phyloP scores from a whole-genome alignment of 345 rosid genomes.

The Hibiscus syriacus region DNA sequence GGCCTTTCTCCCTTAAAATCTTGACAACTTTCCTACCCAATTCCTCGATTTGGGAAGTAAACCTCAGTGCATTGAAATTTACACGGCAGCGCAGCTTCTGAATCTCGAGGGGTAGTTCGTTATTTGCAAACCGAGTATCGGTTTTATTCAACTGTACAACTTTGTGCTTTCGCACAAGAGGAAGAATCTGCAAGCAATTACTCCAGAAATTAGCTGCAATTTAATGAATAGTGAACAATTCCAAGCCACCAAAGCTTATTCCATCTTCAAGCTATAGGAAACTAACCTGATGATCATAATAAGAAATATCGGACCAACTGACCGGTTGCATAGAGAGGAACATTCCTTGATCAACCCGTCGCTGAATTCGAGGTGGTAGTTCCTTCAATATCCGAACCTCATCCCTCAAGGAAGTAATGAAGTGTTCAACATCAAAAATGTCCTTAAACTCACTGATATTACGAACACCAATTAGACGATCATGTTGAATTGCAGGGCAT shows the following conservation, averaged over 20 bases:
- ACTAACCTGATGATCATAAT: slow-evolving; percentile 68
- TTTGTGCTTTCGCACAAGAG: slow-evolving; percentile 71
- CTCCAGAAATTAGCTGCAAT: slow-evolving; percentile 8
- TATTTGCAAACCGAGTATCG: slow-evolving; percentile 89
- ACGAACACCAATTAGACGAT: slow-evolving; percentile 10
- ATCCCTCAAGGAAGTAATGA: slow-evolving; percentile 79
- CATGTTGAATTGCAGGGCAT: slow-evolving; percentile 2
- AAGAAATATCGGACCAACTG: slow-evolving; percentile 91
- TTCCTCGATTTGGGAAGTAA: slow-evolving; percentile 52
- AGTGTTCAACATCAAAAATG: slow-evolving; percentile 86
- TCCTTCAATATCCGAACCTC: slow-evolving; percentile 84
- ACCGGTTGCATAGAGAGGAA: slow-evolving; percentile 66
- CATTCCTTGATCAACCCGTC: slow-evolving; percentile 60
- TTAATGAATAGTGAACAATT: neutral
- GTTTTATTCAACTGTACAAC: slow-evolving; percentile 83
- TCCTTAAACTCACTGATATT: slow-evolving; percentile 76
- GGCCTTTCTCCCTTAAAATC: slow-evolving; percentile 61
- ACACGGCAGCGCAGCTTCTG: slow-evolving; percentile 91
- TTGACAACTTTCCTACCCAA: slow-evolving; percentile 63
- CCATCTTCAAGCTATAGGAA: neutral
- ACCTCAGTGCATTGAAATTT: slow-evolving; percentile 51
- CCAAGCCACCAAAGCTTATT: neutral
- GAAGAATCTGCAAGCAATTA: slow-evolving; percentile 65
- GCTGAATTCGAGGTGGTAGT: slow-evolving; percentile 76
- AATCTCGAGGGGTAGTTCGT: slow-evolving; percentile 63